A percentile compares a stretch with the other conserved stretches of the same genome.
These are phyloP conservation scores for Flaveria bidentis DNA, from an alignment of 129 eudicot genomes.

Conservation along the genomic window DNA sequence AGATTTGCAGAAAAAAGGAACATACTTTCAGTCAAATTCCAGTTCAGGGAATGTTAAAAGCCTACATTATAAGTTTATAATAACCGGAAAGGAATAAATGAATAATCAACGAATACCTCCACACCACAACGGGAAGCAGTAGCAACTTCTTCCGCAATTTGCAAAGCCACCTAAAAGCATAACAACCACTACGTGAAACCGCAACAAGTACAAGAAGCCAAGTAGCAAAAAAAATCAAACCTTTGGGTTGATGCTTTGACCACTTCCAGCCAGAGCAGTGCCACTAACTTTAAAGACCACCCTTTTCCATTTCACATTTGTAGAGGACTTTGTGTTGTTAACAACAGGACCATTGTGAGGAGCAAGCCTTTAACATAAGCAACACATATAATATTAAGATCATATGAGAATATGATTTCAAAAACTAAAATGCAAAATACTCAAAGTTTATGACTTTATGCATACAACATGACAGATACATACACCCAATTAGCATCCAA, in stretches of 20 bases:
- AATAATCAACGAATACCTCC: conserved; percentile 27
- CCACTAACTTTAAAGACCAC: conserved; percentile 52
- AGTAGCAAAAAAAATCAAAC: conserved; percentile 22
- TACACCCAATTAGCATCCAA: not conserved
- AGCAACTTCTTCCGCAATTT: conserved; percentile 45
- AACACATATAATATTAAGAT: not conserved
- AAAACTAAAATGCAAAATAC: not conserved
- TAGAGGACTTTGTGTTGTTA: conserved; percentile 14
- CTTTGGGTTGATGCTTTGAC: conserved; percentile 47
- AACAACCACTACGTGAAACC: conserved; percentile 5
- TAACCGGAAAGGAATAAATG: not conserved
- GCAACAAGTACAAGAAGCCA: conserved; percentile 11
- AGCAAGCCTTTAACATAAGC: conserved; percentile 32
- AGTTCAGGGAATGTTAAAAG: not conserved
- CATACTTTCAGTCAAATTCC: not conserved
- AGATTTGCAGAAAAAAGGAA: not conserved
- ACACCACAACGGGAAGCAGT: conserved; percentile 40
- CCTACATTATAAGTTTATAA: not conserved
- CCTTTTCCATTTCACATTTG: conserved; percentile 40
- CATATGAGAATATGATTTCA: not conserved
- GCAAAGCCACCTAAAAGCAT: conserved; percentile 45
- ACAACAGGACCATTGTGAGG: conserved; percentile 3
- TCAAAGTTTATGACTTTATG: not conserved
- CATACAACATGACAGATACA: not conserved
- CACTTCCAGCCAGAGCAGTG: conserved; percentile 41